phyloP scores from a whole-genome alignment of 2,329 filamentous ascomycete genomes.

The Aspergillus oerlinghausenensis region DNA sequence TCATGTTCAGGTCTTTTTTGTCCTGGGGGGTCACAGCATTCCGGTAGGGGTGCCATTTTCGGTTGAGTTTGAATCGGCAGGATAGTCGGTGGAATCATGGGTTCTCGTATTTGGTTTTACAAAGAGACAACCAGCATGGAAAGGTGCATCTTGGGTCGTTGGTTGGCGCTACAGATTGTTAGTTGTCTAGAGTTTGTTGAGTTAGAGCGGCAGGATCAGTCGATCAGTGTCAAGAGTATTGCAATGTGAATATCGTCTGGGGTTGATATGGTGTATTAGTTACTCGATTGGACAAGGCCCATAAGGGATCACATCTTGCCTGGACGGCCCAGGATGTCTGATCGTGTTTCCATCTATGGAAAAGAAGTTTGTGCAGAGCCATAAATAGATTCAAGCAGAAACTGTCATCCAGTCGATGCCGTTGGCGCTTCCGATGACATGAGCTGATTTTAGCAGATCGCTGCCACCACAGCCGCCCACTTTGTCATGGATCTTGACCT shows the following conservation, averaged over 20 bases:
- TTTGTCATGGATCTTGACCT: neutral
- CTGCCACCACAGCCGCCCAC: neutral
- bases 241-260: neutral
- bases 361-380: neutral
- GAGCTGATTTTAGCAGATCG: neutral
- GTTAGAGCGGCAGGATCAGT: neutral
- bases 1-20: neutral
- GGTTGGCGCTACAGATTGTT: neutral
- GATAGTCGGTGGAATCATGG: neutral
- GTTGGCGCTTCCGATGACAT: neutral
- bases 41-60: neutral
- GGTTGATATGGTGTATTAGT: neutral
- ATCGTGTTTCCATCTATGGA: neutral
- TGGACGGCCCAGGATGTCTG: neutral
- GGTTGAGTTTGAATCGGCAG: neutral
- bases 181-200: neutral
- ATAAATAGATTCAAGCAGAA: neutral
- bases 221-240: neutral
- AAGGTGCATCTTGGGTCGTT: neutral
- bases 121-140: neutral
- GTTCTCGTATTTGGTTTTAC: neutral
- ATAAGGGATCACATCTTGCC: neutral
- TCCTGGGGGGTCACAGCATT: neutral
- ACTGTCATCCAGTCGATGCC: neutral
- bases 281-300: neutral